Percentiles rank a stretch among this genome's conserved stretches.
Conservation (phyloP, 2,329 filamentous ascomycete genomes). For the Cercospora sojina region DNA sequence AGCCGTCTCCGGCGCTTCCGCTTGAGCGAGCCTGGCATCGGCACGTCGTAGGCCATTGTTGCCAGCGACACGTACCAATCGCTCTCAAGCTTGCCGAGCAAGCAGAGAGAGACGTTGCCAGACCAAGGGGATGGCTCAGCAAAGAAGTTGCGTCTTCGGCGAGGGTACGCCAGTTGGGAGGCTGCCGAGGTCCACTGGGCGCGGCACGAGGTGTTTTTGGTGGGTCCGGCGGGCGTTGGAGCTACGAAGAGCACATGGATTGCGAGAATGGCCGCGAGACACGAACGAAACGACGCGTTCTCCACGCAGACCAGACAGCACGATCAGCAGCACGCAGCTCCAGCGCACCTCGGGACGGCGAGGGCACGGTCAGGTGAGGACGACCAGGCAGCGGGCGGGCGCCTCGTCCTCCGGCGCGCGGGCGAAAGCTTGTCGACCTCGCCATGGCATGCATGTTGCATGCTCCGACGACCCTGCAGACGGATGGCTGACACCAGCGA, state of each 20-base stretch:
- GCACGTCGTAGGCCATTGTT: conserved; percentile 48
- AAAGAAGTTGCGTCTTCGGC: conserved; percentile 8
- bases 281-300: background rate
- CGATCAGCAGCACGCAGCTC: background rate
- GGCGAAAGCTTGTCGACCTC: background rate
- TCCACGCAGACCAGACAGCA: background rate
- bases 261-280: background rate
- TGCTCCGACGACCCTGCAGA: background rate
- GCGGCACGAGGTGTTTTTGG: conserved; percentile 3
- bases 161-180: conserved; percentile 4
- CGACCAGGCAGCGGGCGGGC: background rate
- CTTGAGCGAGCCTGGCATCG: conserved; percentile 49
- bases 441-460: background rate
- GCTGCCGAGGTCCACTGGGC: conserved; percentile 8
- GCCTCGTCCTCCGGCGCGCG: background rate
- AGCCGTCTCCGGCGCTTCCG: conserved; percentile 53
- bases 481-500: background rate
- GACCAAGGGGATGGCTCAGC: conserved; percentile 7
- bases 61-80: conserved; percentile 13
- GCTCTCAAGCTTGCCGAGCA: conserved; percentile 9
- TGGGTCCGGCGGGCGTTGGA: conserved; percentile 2
- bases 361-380: conserved; percentile 4
- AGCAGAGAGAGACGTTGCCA: conserved; percentile 12
- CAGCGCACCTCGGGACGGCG: background rate
- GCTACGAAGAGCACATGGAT: background rate